Evolutionary conservation across 331 rosid genomes (phyloP).

Genomic region (Acacia concinna): DNA sequence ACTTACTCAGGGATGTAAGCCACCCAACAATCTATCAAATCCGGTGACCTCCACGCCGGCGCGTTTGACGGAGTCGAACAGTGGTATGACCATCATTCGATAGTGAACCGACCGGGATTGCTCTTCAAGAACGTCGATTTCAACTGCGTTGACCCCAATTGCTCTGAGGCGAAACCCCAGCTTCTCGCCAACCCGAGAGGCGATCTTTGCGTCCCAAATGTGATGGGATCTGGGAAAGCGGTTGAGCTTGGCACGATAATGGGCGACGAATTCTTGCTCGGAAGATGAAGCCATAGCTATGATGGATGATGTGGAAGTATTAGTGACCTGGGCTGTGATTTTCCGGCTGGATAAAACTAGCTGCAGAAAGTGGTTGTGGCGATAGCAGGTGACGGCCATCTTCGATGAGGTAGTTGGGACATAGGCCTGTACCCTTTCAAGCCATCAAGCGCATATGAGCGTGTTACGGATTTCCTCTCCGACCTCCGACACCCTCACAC

Average conservation of each 20-base stretch:
- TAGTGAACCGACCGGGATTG: conserved; percentile 42
- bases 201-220: conserved; percentile 60
- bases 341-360: conserved; percentile 61
- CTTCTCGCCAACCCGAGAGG: conserved; percentile 65
- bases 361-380: conserved; percentile 48
- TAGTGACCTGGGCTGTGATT: conserved; percentile 66
- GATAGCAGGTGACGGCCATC: conserved; percentile 24
- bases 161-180: conserved; percentile 54
- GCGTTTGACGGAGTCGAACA: conserved; percentile 53
- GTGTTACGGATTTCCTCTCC: background rate
- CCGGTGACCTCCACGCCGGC: conserved; percentile 48
- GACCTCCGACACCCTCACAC: background rate
- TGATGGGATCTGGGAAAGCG: conserved; percentile 61
- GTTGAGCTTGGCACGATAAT: conserved; percentile 50
- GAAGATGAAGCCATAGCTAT: conserved; percentile 75
- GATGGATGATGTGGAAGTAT: conserved; percentile 52
- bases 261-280: conserved; percentile 62
- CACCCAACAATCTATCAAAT: conserved; percentile 10
- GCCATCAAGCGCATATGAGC: background rate
- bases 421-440: background rate
- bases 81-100: conserved; percentile 42
- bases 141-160: conserved; percentile 52
- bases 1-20: background rate
- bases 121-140: conserved; percentile 43
- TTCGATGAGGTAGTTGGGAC: background rate